Percentiles rank a stretch among this genome's conserved stretches.
Evolutionary conservation across 805 yeast genomes (phyloP).

Genomic region (Maudiozyma saulgeensis): DNA sequence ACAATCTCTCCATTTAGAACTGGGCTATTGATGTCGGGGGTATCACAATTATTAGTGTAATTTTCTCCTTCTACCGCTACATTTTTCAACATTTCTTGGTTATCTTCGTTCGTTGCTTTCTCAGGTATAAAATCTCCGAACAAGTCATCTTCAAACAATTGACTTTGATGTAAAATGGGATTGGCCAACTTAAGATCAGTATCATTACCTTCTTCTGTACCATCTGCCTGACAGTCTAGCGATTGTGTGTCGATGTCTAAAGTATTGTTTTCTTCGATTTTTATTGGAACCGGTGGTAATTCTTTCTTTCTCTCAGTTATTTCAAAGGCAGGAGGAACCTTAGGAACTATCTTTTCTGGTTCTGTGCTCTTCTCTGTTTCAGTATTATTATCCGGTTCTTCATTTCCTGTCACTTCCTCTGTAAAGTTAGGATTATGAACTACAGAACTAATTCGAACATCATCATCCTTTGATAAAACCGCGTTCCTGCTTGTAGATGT

Average conservation of each 20-base stretch:
- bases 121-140: conserved; percentile 19
- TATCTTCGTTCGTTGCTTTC: background rate
- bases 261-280: background rate
- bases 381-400: background rate
- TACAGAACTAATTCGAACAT: conserved; percentile 18
- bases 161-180: conserved; percentile 11
- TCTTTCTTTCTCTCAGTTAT: background rate
- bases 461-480: background rate
- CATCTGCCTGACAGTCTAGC: background rate
- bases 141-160: conserved; percentile 23
- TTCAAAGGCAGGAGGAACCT: background rate
- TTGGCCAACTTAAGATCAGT: conserved; percentile 1
- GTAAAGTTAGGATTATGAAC: conserved; percentile 6
- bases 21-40: background rate
- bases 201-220: background rate
- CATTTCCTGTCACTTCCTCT: background rate
- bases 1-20: background rate
- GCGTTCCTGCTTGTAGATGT: background rate
- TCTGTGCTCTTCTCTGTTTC: background rate
- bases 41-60: too few species aligned
- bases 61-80: background rate
- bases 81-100: background rate
- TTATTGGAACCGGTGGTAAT: background rate
- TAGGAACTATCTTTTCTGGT: background rate
- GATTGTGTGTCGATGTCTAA: background rate